Evolutionary conservation across 2,329 filamentous ascomycete genomes (phyloP).

Genomic region (Cordyceps cicadae): DNA sequence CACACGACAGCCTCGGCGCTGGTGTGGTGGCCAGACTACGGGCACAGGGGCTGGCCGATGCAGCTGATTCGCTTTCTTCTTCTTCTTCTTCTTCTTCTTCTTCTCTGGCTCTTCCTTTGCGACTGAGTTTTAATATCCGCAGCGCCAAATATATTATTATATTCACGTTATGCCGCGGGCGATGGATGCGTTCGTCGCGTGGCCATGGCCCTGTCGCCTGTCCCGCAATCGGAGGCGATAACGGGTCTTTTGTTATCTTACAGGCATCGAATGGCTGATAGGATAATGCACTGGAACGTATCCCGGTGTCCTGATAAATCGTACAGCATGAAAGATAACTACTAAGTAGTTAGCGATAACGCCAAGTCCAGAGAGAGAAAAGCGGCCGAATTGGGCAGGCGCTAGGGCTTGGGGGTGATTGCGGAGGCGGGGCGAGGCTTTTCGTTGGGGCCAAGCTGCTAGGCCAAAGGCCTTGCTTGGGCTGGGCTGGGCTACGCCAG

Average conservation of each 20-base stretch:
- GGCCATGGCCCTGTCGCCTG: no score
- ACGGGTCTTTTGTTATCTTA: not conserved
- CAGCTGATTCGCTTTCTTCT: not conserved
- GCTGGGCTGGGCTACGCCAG: not conserved
- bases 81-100: no score
- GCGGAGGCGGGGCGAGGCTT: conserved; percentile 8
- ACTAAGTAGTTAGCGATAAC: not conserved
- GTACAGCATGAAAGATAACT: not conserved
- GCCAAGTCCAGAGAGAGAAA: not conserved
- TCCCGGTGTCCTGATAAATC: no score
- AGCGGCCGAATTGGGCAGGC: conserved; percentile 4
- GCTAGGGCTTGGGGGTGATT: not conserved
- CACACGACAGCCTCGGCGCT: conserved; percentile 1
- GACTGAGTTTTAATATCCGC: not conserved
- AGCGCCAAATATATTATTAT: not conserved
- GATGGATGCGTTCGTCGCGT: no score
- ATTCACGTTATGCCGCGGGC: no score
- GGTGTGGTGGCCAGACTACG: not conserved
- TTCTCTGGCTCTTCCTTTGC: not conserved
- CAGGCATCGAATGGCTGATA: not conserved
- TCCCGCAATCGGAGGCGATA: not conserved
- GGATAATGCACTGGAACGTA: not conserved
- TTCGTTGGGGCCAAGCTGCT: not conserved
- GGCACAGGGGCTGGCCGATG: not conserved
- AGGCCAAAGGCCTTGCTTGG: not conserved